A percentile compares a stretch with the other conserved stretches of the same genome.
These are phyloP conservation scores for Apiospora kogelbergensis DNA, from an alignment of 2,329 filamentous ascomycete genomes.

Conservation along the genomic window DNA sequence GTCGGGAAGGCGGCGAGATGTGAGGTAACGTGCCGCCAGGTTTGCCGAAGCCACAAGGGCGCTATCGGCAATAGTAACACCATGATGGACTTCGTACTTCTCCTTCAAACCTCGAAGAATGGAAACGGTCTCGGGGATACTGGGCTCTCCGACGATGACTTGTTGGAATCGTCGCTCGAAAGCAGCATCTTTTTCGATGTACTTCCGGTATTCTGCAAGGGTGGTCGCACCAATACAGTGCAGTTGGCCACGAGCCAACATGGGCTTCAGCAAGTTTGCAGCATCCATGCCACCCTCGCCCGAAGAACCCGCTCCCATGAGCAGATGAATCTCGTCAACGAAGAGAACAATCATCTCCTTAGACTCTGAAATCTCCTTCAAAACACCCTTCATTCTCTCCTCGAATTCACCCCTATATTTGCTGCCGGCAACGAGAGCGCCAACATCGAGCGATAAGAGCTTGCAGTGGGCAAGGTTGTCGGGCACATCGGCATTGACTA, in stretches of 20 bases:
- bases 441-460: slow-evolving; percentile 91
- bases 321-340: slow-evolving; percentile 96
- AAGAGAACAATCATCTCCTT: slow-evolving; percentile 98
- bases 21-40: slow-evolving; percentile 90
- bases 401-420: slow-evolving; percentile 99
- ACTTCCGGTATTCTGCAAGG: slow-evolving; percentile 93
- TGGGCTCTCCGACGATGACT: slow-evolving; percentile 93
- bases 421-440: slow-evolving; percentile 91
- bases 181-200: slow-evolving; percentile 97
- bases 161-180: slow-evolving; percentile 99
- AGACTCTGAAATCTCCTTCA: slow-evolving; percentile 93
- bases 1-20: slow-evolving; percentile 85
- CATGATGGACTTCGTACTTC: slow-evolving; percentile 96
- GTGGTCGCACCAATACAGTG: slow-evolving; percentile 99
- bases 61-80: slow-evolving; percentile 92
- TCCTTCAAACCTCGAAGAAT: slow-evolving; percentile 98
- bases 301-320: slow-evolving; percentile 94
- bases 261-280: slow-evolving; percentile 95
- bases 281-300: slow-evolving; percentile 99
- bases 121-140: slow-evolving; percentile 85
- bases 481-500: slow-evolving; percentile 94
- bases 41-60: slow-evolving; percentile 91
- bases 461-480: slow-evolving; percentile 93
- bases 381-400: slow-evolving; percentile 97
- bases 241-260: slow-evolving; percentile 93